These are phyloP conservation scores for Monosporascus sp. DNA, from an alignment of 2,329 filamentous ascomycete genomes.

Conservation along the genomic window DNA sequence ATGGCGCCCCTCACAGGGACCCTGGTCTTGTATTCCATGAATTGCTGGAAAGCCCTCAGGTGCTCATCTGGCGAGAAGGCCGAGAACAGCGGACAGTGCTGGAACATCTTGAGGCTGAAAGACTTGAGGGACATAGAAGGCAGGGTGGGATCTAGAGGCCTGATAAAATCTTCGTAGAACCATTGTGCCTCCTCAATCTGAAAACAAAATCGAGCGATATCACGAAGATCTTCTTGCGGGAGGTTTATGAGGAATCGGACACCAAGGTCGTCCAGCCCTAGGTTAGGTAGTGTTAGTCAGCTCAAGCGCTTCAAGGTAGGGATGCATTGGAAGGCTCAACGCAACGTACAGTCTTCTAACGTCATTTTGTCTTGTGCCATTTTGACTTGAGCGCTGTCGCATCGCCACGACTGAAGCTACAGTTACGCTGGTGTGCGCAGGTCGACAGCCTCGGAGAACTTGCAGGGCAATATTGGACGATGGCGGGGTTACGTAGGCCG, in stretches of 20 bases:
- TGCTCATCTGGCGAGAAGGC: constrained; percentile 74
- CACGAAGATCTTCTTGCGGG: constrained; percentile 82
- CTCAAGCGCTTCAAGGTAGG: not conserved
- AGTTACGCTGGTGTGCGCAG: no score
- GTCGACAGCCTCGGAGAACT: no score
- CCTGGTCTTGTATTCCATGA: constrained; percentile 88
- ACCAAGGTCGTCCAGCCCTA: constrained; percentile 95
- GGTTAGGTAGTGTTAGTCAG: constrained; percentile 36
- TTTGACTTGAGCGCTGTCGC: constrained; percentile 36
- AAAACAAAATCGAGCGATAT: constrained; percentile 92
- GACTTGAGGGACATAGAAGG: constrained; percentile 79
- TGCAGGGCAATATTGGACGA: no score
- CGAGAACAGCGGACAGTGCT: constrained; percentile 85
- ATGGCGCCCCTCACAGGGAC: constrained; percentile 94
- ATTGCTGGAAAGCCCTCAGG: constrained; percentile 81
- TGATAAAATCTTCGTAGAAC: constrained; percentile 99
- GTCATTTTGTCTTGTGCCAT: constrained; percentile 78
- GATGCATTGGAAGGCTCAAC: not conserved
- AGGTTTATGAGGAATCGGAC: constrained; percentile 98
- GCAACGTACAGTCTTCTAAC: constrained; percentile 74
- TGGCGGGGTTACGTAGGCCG: no score
- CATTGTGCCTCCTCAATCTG: constrained; percentile 99
- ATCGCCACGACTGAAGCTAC: constrained; percentile 12
- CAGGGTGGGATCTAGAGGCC: constrained; percentile 76
- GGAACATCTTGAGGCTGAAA: constrained; percentile 87